Evolutionary conservation across 2,329 filamentous ascomycete species (phyloP), one percentile per base, ranked within the genome.

Genomic region (Xylariales sp.): DNA sequence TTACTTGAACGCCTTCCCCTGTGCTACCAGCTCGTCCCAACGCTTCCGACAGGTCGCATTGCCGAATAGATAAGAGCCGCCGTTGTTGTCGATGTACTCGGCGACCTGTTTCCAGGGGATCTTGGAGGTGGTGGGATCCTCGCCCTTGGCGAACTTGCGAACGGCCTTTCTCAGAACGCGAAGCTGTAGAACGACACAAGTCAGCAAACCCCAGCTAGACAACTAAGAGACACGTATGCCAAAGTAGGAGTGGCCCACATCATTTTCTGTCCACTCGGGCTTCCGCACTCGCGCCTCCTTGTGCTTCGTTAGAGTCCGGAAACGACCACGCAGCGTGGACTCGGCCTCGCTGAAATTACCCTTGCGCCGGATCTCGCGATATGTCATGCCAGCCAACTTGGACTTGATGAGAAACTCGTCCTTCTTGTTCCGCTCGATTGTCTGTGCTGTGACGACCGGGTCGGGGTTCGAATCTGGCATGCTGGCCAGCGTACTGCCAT

Each of bases 321-420:
- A 80, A 0, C 84, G 73, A 0, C 86, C 86, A 11, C 86, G 73
- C 27, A 90, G 68, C 1, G 86, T 89, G 9, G 83, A 85, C 61
- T 87, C 84, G 2, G 82, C 80, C 51, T 86, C 81, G 1, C 57
- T 61, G 48, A 82, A 82, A 1, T 68, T 62, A 11, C 80, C 76
- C 14, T 63, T 53, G 5, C 56, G 51, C 27, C 73, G 73, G 52
- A 88, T 87, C 44, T 84, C 71, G 40, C 71, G 74, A 61, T 87
- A 88, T 1, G 81, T 78, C 64, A 77, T 64, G 3, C 82, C 82
- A 2, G 65, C 58, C 6, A 59, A 53, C 56, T 78, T 80, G 18
- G 70, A 66, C n/a, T 67, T 54, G 12, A 84, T 57, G 1, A 86
- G 66, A 31, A 70, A 71, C 3, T 66, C 56, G 50, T 78, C 71